Evolutionary conservation across 805 yeast genomes (phyloP).

Genomic region (Saccharomyces mikatae): DNA sequence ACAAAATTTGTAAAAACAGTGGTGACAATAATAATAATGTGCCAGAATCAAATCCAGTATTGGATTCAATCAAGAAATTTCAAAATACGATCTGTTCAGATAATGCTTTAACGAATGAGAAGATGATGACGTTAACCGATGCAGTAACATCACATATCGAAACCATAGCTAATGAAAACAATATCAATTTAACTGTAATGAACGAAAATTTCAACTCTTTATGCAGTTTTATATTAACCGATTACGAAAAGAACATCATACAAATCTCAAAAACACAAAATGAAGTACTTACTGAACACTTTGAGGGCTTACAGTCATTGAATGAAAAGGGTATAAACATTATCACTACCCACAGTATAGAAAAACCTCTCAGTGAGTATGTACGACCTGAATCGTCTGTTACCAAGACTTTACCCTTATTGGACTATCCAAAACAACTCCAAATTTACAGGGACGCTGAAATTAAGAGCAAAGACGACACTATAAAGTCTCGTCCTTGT

Average conservation of each 20-base stretch:
- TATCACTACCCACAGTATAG: neutral
- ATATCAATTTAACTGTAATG: neutral
- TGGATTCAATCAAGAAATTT: neutral
- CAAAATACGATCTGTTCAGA: neutral
- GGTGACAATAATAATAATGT: neutral
- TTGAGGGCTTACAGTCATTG: neutral
- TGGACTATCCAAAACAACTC: slow-evolving; percentile 10
- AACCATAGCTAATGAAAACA: neutral
- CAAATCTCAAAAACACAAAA: slow-evolving; percentile 14
- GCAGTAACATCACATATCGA: neutral
- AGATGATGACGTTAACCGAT: neutral
- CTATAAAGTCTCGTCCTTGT: neutral
- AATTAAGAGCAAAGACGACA: neutral
- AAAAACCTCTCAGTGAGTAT: neutral
- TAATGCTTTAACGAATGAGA: neutral
- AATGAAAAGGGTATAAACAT: neutral
- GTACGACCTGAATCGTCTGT: neutral
- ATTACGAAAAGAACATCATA: slow-evolving; percentile 6
- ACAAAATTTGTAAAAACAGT: neutral
- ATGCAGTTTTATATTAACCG: neutral
- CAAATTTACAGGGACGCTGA: slow-evolving; percentile 8
- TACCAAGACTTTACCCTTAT: slow-evolving; percentile 8
- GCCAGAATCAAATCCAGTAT: neutral
- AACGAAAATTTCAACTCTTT: neutral
- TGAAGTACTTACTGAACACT: slow-evolving; percentile 5